These are phyloP conservation scores for Scenedesmus sp. DNA, from an alignment of 163 green algal species.

Conservation along the genomic window DNA sequence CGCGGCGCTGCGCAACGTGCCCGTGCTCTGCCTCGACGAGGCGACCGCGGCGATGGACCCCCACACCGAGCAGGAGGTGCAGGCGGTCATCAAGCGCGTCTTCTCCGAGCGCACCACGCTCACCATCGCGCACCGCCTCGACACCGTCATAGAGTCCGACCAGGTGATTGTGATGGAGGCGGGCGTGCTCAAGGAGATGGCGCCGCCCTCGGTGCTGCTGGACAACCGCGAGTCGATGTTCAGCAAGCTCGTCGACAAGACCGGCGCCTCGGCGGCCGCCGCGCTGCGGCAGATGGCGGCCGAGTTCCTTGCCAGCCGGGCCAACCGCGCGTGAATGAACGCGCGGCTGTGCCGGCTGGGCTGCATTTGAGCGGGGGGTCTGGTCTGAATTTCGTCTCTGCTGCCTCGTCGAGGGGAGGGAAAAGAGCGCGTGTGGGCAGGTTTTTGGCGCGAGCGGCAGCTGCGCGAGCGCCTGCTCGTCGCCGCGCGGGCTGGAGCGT, in stretches of 20 bases:
- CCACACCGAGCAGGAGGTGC: constrained; percentile 65
- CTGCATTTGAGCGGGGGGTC: too few relatives aligned
- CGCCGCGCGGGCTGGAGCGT: too few relatives aligned
- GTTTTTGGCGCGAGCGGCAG: too few relatives aligned
- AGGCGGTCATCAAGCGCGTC: constrained; percentile 61
- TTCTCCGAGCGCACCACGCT: constrained; percentile 68
- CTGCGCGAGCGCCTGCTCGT: too few relatives aligned
- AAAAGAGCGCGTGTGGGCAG: too few relatives aligned
- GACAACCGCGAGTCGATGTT: constrained; percentile 49
- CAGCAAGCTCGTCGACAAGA: constrained; percentile 59
- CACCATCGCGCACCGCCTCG: constrained; percentile 67
- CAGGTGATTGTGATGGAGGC: constrained; percentile 60
- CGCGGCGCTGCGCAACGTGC: constrained; percentile 59
- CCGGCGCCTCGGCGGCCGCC: constrained; percentile 31
- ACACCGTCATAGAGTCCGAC: constrained; percentile 67
- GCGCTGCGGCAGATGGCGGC: constrained; percentile 40
- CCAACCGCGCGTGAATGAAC: too few relatives aligned
- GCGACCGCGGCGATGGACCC: constrained; percentile 71
- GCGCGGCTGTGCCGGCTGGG: too few relatives aligned
- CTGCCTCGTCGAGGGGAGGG: too few relatives aligned
- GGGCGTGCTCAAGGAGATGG: constrained; percentile 54
- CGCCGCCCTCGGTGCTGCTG: constrained; percentile 43
- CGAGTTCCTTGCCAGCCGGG: constrained; percentile 14
- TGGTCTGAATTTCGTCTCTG: too few relatives aligned
- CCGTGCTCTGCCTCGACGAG: constrained; percentile 70